Conservation (phyloP, 768 basidiomycete species). For the Ramaria rubella region DNA sequence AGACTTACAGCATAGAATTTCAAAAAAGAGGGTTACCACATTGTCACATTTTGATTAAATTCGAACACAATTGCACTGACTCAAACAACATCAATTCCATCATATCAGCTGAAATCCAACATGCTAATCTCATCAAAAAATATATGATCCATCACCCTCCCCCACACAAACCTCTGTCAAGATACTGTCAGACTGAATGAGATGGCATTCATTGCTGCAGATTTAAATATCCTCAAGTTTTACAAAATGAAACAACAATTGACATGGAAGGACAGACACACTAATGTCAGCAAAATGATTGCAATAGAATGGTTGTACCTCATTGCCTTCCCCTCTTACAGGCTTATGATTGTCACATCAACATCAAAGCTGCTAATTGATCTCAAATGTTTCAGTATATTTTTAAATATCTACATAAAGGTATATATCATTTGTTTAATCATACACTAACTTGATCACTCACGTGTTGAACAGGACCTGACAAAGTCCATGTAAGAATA, state of each 20-base stretch:
- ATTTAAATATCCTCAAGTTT: slow-evolving; percentile 18
- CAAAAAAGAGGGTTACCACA: slow-evolving; percentile 33
- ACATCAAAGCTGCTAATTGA: slow-evolving; percentile 27
- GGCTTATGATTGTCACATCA: slow-evolving; percentile 30
- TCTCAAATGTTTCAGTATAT: slow-evolving; percentile 33
- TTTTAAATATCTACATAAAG: slow-evolving; percentile 37
- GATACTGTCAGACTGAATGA: slow-evolving; percentile 23
- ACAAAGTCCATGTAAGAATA: slow-evolving; percentile 12
- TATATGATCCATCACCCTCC: slow-evolving; percentile 33
- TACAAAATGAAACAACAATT: slow-evolving; percentile 19
- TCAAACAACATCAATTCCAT: slow-evolving; percentile 26
- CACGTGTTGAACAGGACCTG: slow-evolving; percentile 13
- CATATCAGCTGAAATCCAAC: slow-evolving; percentile 31
- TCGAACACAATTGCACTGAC: slow-evolving; percentile 15
- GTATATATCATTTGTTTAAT: slow-evolving; percentile 14
- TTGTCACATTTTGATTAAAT: slow-evolving; percentile 35
- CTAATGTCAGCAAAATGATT: slow-evolving; percentile 19
- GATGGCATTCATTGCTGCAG: slow-evolving; percentile 19
- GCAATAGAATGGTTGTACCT: slow-evolving; percentile 26
- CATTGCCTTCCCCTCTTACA: slow-evolving; percentile 25
- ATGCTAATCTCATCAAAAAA: slow-evolving; percentile 19
- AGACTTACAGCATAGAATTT: background rate
- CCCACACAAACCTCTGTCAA: slow-evolving; percentile 10
- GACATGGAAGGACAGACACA: slow-evolving; percentile 23
- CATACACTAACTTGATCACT: background rate